Conservation (phyloP, 2,329 filamentous ascomycete species). For the Niveomyces coronatus region DNA sequence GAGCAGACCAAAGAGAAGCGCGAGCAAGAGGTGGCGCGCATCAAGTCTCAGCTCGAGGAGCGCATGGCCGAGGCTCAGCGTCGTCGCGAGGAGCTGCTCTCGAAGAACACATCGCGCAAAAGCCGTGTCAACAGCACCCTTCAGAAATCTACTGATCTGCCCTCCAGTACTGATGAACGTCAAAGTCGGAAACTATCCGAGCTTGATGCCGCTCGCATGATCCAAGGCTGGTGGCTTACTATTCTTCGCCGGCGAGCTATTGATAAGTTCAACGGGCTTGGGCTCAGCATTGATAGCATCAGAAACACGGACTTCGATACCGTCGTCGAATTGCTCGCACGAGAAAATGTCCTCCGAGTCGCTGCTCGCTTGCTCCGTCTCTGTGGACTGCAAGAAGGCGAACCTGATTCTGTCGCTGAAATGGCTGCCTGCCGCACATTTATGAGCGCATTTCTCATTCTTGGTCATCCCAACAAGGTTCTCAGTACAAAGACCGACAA, state of each 20-base stretch:
- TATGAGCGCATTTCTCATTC: slow-evolving; percentile 67
- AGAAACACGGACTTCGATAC: slow-evolving; percentile 62
- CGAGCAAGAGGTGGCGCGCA: slow-evolving; percentile 59
- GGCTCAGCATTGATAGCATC: slow-evolving; percentile 60
- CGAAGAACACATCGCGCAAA: slow-evolving; percentile 41
- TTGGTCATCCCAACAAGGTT: slow-evolving; percentile 69
- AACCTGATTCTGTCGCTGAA: slow-evolving; percentile 51
- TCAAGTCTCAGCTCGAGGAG: slow-evolving; percentile 68
- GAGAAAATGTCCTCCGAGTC: slow-evolving; percentile 53
- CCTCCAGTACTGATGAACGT: slow-evolving; percentile 42
- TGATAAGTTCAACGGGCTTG: slow-evolving; percentile 54
- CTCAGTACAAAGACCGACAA: slow-evolving; percentile 51
- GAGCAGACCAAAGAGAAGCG: slow-evolving; percentile 73
- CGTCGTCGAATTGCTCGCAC: slow-evolving; percentile 57
- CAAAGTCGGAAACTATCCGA: slow-evolving; percentile 37
- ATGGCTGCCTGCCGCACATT: slow-evolving; percentile 67
- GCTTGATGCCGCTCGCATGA: slow-evolving; percentile 51
- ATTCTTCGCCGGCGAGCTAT: slow-evolving; percentile 47
- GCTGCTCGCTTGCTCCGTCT: slow-evolving; percentile 59
- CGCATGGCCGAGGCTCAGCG: slow-evolving; percentile 67
- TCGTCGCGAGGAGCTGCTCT: slow-evolving; percentile 55
- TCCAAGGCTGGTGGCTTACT: slow-evolving; percentile 63
- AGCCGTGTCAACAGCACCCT: slow-evolving; percentile 41
- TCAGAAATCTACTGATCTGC: slow-evolving; percentile 38
- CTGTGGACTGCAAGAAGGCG: slow-evolving; percentile 59